Evolutionary conservation across 192 early-diverging fungal species (phyloP).

Genomic region (Umbelopsis sp.): DNA sequence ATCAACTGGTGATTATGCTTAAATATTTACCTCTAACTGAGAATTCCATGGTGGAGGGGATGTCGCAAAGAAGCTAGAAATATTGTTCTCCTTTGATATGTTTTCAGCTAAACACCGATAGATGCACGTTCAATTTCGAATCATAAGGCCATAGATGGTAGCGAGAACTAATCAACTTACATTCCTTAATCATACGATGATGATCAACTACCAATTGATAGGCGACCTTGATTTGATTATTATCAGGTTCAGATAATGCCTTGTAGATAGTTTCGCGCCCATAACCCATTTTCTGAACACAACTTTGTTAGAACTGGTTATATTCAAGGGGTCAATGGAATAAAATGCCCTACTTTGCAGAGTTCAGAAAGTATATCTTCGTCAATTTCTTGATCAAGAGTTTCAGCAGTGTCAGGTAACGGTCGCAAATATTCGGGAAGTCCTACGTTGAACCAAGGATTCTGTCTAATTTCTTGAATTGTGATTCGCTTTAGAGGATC

Average conservation of each 20-base stretch:
- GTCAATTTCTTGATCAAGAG: constrained; percentile 70
- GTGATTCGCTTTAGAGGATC: constrained; percentile 96
- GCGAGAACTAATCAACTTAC: constrained; percentile 30
- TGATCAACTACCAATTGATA: constrained; percentile 95
- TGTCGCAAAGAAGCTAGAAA: constrained; percentile 64
- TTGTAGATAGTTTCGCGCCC: constrained; percentile 64
- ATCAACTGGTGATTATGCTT: no score
- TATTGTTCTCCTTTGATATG: constrained; percentile 46
- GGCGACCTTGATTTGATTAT: constrained; percentile 96
- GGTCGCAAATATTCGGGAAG: constrained; percentile 93
- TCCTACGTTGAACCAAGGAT: constrained; percentile 90
- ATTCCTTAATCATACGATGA: constrained; percentile 64
- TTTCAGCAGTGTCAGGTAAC: constrained; percentile 70
- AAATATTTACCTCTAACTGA: constrained; percentile 29
- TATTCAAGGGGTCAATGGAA: neutral
- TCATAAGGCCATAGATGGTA: no score
- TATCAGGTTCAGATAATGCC: constrained; percentile 81
- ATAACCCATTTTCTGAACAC: constrained; percentile 76
- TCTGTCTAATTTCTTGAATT: constrained; percentile 84
- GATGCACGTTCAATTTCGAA: no score
- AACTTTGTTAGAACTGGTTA: neutral
- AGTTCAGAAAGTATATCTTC: constrained; percentile 82
- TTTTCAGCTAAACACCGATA: constrained; percentile 30
- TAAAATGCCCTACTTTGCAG: constrained; percentile 54
- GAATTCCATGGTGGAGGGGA: constrained; percentile 78